Evolutionary conservation across 2,329 filamentous ascomycete species (phyloP).

Genomic region (Periconia digitata): DNA sequence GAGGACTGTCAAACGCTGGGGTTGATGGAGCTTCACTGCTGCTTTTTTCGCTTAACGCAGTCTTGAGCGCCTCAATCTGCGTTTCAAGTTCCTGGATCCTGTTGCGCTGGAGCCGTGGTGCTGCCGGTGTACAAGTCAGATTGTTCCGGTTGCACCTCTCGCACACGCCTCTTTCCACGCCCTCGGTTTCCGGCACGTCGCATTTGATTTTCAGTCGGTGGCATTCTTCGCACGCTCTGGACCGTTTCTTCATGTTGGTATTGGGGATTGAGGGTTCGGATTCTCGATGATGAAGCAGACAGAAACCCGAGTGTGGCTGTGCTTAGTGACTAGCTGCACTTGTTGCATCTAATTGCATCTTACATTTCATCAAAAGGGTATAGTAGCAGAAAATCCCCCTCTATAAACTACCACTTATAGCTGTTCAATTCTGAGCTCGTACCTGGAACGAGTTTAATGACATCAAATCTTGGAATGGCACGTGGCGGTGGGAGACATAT

Average conservation of each 20-base stretch:
- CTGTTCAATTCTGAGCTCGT: too few relatives aligned
- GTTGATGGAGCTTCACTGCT: slow-evolving; percentile 7
- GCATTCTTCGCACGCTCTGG: slow-evolving; percentile 31
- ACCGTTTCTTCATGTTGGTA: slow-evolving; percentile 24
- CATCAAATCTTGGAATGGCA: too few relatives aligned
- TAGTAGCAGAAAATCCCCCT: too few relatives aligned
- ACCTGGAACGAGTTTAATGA: too few relatives aligned
- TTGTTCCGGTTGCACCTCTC: slow-evolving; percentile 27
- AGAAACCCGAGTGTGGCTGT: too few relatives aligned
- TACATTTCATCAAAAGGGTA: too few relatives aligned
- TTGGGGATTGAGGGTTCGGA: too few relatives aligned
- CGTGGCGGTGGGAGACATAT: too few relatives aligned
- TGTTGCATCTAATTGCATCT: too few relatives aligned
- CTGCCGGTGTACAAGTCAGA: slow-evolving; percentile 23
- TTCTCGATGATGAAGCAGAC: too few relatives aligned
- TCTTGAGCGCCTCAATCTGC: slow-evolving; percentile 23
- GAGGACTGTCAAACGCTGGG: slow-evolving; percentile 15
- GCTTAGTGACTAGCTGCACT: too few relatives aligned
- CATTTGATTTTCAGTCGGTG: slow-evolving; percentile 35
- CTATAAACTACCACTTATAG: too few relatives aligned
- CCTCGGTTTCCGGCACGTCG: slow-evolving; percentile 23
- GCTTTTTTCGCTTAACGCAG: slow-evolving; percentile 17
- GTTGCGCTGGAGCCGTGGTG: slow-evolving; percentile 30
- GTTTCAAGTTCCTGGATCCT: slow-evolving; percentile 29
- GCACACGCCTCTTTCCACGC: slow-evolving; percentile 14